A percentile compares a stretch with the other conserved stretches of the same genome.
Evolutionary conservation across 495 filamentous ascomycete species (phyloP).

Genomic region (Bryoglossum gracile): DNA sequence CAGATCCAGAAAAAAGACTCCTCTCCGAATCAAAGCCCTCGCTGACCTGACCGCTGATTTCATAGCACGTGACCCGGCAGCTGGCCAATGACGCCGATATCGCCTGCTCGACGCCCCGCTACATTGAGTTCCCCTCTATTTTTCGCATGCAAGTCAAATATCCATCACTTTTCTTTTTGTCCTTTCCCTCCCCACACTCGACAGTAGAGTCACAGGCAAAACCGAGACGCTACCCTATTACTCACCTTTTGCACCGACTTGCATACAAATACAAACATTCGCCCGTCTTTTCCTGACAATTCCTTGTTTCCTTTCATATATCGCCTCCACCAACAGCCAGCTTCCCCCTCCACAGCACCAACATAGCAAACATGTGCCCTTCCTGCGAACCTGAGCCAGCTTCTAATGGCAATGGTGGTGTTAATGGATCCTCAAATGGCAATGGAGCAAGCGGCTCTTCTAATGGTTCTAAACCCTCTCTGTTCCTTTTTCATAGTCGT

Average conservation of each 20-base stretch:
- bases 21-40: no score
- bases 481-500: neutral
- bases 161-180: neutral
- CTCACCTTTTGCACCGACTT: constrained; percentile 6
- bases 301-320: neutral
- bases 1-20: no score
- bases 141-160: neutral
- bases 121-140: constrained; percentile 5
- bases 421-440: constrained; percentile 19
- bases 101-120: neutral
- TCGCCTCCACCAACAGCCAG: neutral
- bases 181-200: constrained; percentile 4
- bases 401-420: constrained; percentile 25
- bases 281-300: constrained; percentile 1
- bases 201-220: constrained; percentile 5
- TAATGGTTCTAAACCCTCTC: no score
- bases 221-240: neutral
- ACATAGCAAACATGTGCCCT: constrained; percentile 27
- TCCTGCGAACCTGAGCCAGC: constrained; percentile 26
- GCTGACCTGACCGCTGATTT: constrained; percentile 1
- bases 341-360: neutral
- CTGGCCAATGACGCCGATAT: constrained; percentile 1
- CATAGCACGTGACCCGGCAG: neutral
- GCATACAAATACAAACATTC: constrained; percentile 14
- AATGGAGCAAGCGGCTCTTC: constrained; percentile 17